Base-by-base conservation (phyloP, 192 early-diverging fungal species). In the Radiomyces spectabilis region DNA sequence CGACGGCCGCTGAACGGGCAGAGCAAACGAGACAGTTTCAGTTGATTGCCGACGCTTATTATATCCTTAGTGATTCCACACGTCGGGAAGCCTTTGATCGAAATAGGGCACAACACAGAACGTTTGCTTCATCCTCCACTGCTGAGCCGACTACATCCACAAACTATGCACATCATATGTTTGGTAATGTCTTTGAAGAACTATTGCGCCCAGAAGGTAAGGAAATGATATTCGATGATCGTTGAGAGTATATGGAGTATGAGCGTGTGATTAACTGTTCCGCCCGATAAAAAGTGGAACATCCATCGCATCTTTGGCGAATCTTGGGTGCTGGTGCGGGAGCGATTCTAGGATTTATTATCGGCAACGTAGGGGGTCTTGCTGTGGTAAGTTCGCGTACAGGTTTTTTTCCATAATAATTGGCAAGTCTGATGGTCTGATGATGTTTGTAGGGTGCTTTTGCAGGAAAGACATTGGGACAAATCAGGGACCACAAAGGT, bases 401-500 rank as follows among this genome's bases (percentile, higher is more conserved):
- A 3, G 35, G 2, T 19, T 47, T 1, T 48, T 47, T 2, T 39
- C 37, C 30, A 41, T 41, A 10, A 25, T 35, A 39, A 59, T 41
- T 37, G 15, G 35, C 22, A 26, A 3, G 32, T 37, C 24, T 25
- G 7, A 48, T 27, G 21, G 5, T 53, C 5, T 15, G 9, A 9
- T 35, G 8, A 22, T 48, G 2, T 35, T 15, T 72, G 13, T 64
- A 75, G 73, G 79, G 85, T 46, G 83, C 65, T 16, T 72, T 74
- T 46, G 80, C 74, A 8, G 86, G 84, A 15, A 72, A 69, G 30
- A 72, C 75, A 39, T 54, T 88, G 9, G 86, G 86, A 15, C 52
- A 70, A 22, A 70, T 88, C 37, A 70, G 86, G 16, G 86, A 88
- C 50, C 48, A 67, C 31, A 85, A 84, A 29, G 87, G 87, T 53